Percentiles rank a stretch among this genome's conserved stretches.
Evolutionary conservation across 1,284 basidiomycete genomes (phyloP).

Genomic region (Tranzscheliella williamsii): DNA sequence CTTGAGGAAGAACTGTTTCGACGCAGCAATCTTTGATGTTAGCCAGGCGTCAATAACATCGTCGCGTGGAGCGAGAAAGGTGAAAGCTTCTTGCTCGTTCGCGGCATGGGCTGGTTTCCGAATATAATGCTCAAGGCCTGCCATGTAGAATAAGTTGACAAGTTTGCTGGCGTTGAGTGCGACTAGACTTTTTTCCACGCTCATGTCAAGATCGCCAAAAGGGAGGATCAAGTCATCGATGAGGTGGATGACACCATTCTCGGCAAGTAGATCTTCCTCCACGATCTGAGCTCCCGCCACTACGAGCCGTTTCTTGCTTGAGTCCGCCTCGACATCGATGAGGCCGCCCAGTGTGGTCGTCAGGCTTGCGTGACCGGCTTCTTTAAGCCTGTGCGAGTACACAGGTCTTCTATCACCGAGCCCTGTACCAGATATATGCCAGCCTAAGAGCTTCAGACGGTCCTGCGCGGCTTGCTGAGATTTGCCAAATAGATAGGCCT

Average conservation of each 20-base stretch:
- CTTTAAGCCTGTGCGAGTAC: conserved; percentile 30
- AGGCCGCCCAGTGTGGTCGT: conserved; percentile 52
- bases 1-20: not conserved
- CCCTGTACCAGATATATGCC: conserved; percentile 54
- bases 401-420: conserved; percentile 44
- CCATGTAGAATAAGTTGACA: conserved; percentile 80
- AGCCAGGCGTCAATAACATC: conserved; percentile 69
- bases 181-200: conserved; percentile 88
- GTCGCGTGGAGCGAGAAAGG: conserved; percentile 78
- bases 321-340: conserved; percentile 23
- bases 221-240: conserved; percentile 82
- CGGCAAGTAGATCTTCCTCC: conserved; percentile 52
- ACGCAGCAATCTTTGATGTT: not conserved
- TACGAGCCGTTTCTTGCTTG: conserved; percentile 8
- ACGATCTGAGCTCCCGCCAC: conserved; percentile 36
- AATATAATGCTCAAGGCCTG: conserved; percentile 65
- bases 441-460: conserved; percentile 51
- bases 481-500: conserved; percentile 40
- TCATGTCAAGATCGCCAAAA: conserved; percentile 74
- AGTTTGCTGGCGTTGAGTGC: conserved; percentile 88
- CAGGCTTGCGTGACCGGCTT: conserved; percentile 14
- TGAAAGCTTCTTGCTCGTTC: conserved; percentile 41
- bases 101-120: conserved; percentile 31
- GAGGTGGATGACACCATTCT: conserved; percentile 76
- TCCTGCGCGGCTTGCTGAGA: conserved; percentile 44